Evolutionary conservation across 192 early-diverging fungal species (phyloP).

Genomic region (Dimargaris verticillata): DNA sequence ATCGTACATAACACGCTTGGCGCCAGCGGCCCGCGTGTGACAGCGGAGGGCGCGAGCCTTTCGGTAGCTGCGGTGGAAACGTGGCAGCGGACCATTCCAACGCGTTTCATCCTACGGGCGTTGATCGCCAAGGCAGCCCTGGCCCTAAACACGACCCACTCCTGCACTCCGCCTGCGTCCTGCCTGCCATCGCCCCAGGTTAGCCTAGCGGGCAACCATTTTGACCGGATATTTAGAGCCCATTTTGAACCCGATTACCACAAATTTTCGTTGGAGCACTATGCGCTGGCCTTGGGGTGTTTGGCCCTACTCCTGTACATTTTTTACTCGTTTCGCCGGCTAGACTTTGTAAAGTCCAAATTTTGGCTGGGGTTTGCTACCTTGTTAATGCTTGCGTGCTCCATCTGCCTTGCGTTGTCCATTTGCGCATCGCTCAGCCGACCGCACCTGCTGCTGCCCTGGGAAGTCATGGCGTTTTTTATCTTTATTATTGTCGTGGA

Average conservation of each 20-base stretch:
- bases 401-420: conserved; percentile 5
- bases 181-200: background rate
- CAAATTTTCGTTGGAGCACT: conserved; percentile 7
- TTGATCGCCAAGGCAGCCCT: background rate
- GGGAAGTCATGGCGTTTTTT: conserved; percentile 10
- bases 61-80: background rate
- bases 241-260: conserved; percentile 8
- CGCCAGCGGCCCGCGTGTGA: background rate
- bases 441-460: conserved; percentile 8
- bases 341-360: conserved; percentile 10
- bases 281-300: conserved; percentile 1
- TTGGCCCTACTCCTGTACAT: background rate
- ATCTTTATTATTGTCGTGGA: conserved; percentile 27
- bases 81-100: background rate
- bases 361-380: conserved; percentile 10
- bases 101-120: background rate
- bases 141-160: background rate
- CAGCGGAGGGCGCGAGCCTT: background rate
- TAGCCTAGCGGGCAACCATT: background rate
- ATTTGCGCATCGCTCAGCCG: conserved; percentile 1
- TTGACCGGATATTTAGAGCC: conserved; percentile 2
- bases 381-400: conserved; percentile 3
- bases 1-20: too few species aligned
- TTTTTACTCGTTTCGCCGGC: conserved; percentile 1
- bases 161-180: background rate